A percentile compares a stretch with the other conserved stretches of the same genome.
These are phyloP conservation scores for Manihot esculenta DNA, from an alignment of 441 rosid species.

Conservation along the genomic window DNA sequence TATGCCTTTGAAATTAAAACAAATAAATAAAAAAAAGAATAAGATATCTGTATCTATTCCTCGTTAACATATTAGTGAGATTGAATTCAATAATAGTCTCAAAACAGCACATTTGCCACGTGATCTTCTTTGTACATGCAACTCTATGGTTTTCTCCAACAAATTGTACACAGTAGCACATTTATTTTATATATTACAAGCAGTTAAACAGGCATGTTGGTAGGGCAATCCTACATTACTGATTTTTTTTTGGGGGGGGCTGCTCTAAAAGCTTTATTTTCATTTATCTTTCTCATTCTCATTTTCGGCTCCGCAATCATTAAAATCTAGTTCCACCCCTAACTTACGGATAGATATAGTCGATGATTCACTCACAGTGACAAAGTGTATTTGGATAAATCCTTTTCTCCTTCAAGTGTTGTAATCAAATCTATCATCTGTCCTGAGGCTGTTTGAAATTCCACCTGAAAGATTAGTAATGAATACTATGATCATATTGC, in stretches of 20 bases:
- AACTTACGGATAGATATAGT: neutral
- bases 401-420: constrained; percentile 79
- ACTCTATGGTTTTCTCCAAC: neutral
- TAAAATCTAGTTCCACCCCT: too few species aligned
- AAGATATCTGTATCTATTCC: neutral
- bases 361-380: constrained; percentile 54
- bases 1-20: too few species aligned
- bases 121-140: too few species aligned
- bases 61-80: neutral
- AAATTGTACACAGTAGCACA: neutral
- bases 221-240: neutral
- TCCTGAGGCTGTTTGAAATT: constrained; percentile 87
- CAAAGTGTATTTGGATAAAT: constrained; percentile 66
- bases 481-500: neutral
- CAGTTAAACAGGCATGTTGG: neutral
- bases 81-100: neutral
- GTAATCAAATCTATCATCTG: constrained; percentile 95
- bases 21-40: too few species aligned
- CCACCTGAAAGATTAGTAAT: constrained; percentile 51
- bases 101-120: neutral
- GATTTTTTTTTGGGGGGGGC: too few species aligned
- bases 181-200: neutral
- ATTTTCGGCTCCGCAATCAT: neutral
- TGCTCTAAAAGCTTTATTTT: neutral
- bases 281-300: neutral